A percentile compares a stretch with the other conserved stretches of the same genome.
Conservation (phyloP, 1,284 basidiomycete genomes). For the Ganoderma leucocontextum region DNA sequence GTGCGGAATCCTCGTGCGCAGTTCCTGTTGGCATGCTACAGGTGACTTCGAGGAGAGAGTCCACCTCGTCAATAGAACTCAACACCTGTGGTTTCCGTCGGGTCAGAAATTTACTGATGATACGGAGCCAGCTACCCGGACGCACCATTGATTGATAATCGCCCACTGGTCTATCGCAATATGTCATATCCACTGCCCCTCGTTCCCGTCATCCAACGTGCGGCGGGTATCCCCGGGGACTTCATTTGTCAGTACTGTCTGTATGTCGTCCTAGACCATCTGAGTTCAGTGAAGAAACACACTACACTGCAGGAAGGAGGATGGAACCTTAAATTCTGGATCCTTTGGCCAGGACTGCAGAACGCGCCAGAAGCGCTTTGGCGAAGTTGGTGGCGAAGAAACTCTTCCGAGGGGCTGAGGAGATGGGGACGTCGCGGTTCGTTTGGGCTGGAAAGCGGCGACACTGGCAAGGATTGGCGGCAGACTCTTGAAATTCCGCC, state of each 20-base stretch:
- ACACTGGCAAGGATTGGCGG: background rate
- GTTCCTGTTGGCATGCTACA: background rate
- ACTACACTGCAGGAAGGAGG: background rate
- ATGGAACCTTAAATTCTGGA: background rate
- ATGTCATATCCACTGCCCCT: background rate
- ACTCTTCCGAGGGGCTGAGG: background rate
- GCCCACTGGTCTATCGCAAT: background rate
- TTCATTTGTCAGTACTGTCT: background rate
- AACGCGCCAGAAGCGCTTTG: background rate
- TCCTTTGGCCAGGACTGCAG: background rate
- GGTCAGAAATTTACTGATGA: background rate
- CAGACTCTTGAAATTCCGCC: constrained; percentile 16
- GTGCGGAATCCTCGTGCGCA: background rate
- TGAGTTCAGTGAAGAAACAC: background rate
- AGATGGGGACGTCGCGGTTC: background rate
- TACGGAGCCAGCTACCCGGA: background rate
- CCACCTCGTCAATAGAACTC: background rate
- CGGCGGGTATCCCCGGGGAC: background rate
- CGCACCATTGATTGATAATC: background rate
- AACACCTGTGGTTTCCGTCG: background rate
- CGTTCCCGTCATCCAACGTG: no score
- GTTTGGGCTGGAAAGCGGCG: background rate
- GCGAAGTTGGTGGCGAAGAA: background rate
- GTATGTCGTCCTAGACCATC: background rate
- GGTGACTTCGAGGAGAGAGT: background rate